These are phyloP conservation scores for Penicillium sp. DNA, from an alignment of 2,329 filamentous ascomycete genomes.

Conservation along the genomic window DNA sequence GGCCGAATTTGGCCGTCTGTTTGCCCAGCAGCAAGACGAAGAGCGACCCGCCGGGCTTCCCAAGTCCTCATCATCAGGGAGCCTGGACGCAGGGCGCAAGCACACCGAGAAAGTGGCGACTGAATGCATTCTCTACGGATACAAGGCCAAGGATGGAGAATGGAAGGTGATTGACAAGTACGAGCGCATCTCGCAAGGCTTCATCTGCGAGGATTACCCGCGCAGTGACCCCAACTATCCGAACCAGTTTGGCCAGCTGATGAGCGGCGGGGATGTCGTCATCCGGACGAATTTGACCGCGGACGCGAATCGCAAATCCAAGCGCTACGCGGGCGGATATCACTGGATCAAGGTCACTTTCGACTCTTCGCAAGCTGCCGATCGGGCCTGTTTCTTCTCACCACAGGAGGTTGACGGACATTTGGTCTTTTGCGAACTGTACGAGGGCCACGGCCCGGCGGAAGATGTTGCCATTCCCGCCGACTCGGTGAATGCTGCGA, in stretches of 20 bases:
- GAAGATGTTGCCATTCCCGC: constrained; percentile 60
- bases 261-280: constrained; percentile 66
- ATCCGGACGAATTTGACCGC: constrained; percentile 62
- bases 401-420: constrained; percentile 67
- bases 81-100: constrained; percentile 36
- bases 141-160: constrained; percentile 58
- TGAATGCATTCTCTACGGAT: constrained; percentile 82
- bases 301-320: constrained; percentile 71
- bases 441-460: constrained; percentile 57
- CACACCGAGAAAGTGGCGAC: constrained; percentile 52
- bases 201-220: constrained; percentile 89
- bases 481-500: constrained; percentile 25
- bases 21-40: constrained; percentile 41
- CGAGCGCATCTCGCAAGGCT: constrained; percentile 71
- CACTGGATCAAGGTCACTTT: constrained; percentile 92
- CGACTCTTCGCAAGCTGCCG: constrained; percentile 65
- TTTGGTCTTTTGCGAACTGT: constrained; percentile 65
- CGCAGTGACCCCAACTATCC: constrained; percentile 69
- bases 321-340: constrained; percentile 72
- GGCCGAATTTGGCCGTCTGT: constrained; percentile 42
- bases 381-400: constrained; percentile 62
- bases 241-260: constrained; percentile 63
- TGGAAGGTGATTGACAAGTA: constrained; percentile 88
- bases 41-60: constrained; percentile 34
- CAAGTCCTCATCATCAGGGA: constrained; percentile 38